Conservation (phyloP, 2,329 filamentous ascomycete species). For the Catunica adiposa region DNA sequence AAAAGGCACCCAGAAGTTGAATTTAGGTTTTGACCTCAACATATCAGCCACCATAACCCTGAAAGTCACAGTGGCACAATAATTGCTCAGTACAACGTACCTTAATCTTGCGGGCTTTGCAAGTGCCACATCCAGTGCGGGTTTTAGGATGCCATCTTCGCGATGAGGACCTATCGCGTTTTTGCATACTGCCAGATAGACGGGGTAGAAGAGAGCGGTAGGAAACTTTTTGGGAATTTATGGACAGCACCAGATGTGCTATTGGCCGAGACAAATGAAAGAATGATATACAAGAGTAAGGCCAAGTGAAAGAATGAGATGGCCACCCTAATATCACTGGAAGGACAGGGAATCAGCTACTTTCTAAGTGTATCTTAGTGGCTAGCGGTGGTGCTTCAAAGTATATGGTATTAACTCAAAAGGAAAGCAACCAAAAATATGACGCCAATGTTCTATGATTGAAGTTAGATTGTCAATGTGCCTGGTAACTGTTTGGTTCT, state of each 20-base stretch:
- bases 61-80: neutral
- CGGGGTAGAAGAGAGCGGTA: neutral
- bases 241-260: neutral
- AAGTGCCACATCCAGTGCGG: constrained; percentile 15
- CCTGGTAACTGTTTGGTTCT: too few relatives aligned
- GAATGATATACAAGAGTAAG: too few relatives aligned
- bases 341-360: too few relatives aligned
- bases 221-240: neutral
- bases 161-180: constrained; percentile 6
- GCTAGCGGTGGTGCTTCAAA: too few relatives aligned
- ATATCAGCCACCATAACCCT: neutral
- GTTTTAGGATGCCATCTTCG: constrained; percentile 15
- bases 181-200: neutral
- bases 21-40: neutral
- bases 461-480: too few relatives aligned
- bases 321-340: too few relatives aligned
- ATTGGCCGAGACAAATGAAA: neutral
- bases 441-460: too few relatives aligned
- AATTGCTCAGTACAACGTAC: constrained; percentile 5
- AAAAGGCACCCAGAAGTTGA: neutral
- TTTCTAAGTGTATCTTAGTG: too few relatives aligned
- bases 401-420: too few relatives aligned
- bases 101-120: constrained; percentile 16
- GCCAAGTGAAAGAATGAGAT: too few relatives aligned
- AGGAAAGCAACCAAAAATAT: too few relatives aligned